Conservation (phyloP, 208 protist genomes). For the Leishmania mexicana region DNA sequence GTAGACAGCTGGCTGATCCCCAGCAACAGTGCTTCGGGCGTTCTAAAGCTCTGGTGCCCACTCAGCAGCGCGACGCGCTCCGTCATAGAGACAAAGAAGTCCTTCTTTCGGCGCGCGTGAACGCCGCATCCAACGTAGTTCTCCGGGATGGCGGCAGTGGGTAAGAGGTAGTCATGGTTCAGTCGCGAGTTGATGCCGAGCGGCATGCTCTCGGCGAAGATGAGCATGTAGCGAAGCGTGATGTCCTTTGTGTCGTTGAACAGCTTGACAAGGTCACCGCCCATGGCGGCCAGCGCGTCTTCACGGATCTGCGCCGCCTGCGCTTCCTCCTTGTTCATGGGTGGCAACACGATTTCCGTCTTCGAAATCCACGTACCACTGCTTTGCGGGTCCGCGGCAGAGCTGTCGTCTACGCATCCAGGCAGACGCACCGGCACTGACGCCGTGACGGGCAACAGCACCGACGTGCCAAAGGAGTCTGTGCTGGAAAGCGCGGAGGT, state of each 20-base stretch:
- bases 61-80: constrained; percentile 38
- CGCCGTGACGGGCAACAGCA: constrained; percentile 4
- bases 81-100: constrained; percentile 67
- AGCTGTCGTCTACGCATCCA: not conserved
- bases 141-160: constrained; percentile 33
- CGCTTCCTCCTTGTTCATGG: not conserved
- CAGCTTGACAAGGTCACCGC: constrained; percentile 26
- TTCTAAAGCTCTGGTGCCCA: constrained; percentile 27
- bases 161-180: constrained; percentile 43
- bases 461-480: not conserved
- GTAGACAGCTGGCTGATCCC: constrained; percentile 51
- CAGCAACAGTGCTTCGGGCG: constrained; percentile 44
- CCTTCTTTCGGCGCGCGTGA: constrained; percentile 29
- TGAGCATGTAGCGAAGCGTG: constrained; percentile 26
- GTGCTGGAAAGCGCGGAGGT: not conserved
- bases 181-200: constrained; percentile 39
- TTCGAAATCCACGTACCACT: constrained; percentile 18
- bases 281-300: constrained; percentile 8
- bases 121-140: constrained; percentile 35
- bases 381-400: not conserved
- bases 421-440: not conserved
- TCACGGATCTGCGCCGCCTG: not conserved
- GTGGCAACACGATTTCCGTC: constrained; percentile 11
- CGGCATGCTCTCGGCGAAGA: constrained; percentile 37
- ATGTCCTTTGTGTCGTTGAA: constrained; percentile 24